These are phyloP conservation scores for Balakata baccata DNA, from an alignment of 345 rosid species.

Conservation along the genomic window DNA sequence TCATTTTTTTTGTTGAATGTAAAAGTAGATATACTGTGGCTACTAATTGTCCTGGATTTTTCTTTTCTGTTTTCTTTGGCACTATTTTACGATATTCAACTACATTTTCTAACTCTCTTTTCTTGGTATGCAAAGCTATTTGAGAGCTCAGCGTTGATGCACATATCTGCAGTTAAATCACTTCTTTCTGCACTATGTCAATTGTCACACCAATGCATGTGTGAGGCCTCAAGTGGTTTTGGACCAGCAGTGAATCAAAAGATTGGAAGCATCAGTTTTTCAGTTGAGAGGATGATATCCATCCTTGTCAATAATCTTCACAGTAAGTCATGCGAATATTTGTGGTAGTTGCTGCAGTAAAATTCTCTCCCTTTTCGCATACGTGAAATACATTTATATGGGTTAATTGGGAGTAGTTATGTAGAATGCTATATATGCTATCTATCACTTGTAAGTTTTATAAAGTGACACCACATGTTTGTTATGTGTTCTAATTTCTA, in stretches of 20 bases:
- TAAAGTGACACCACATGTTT: not conserved
- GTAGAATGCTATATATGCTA: not conserved
- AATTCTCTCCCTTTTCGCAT: not conserved
- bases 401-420: not conserved
- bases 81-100: conserved; percentile 5
- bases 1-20: not conserved
- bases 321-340: conserved; percentile 50
- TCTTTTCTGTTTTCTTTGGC: not conserved
- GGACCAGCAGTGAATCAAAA: conserved; percentile 73
- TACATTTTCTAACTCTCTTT: conserved; percentile 41
- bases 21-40: not conserved
- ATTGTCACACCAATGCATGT: conserved; percentile 81
- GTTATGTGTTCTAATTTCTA: not conserved
- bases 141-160: conserved; percentile 98
- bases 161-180: conserved; percentile 88
- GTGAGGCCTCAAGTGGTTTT: conserved; percentile 58
- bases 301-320: conserved; percentile 91
- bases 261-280: conserved; percentile 76
- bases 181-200: conserved; percentile 86
- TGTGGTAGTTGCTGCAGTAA: conserved; percentile 6
- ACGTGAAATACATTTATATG: not conserved
- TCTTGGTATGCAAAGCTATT: conserved; percentile 58
- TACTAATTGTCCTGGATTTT: not conserved
- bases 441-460: not conserved
- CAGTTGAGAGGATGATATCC: conserved; percentile 93